Conservation (phyloP, 768 basidiomycete species). For the Sporobolomyces pararoseus region DNA sequence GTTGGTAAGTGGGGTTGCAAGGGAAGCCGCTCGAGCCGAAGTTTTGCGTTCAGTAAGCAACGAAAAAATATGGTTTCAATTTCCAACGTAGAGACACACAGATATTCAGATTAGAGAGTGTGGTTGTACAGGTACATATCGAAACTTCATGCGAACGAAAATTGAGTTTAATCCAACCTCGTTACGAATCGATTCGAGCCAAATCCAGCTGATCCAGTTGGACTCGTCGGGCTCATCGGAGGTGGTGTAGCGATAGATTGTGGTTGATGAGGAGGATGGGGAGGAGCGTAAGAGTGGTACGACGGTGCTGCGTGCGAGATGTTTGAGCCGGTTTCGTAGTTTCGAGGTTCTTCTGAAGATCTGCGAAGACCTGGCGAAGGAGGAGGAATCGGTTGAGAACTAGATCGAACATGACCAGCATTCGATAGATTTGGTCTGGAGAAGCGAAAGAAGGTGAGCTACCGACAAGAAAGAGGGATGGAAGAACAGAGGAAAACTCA, state of each 20-base stretch:
- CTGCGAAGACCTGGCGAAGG: neutral
- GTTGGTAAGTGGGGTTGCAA: too few species aligned
- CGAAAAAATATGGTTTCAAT: too few species aligned
- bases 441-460: neutral
- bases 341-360: neutral
- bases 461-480: neutral
- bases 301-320: slow-evolving; percentile 3
- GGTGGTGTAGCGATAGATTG: neutral
- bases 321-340: neutral
- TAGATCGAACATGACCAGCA: neutral
- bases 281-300: slow-evolving; percentile 2
- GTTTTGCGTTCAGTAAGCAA: too few species aligned
- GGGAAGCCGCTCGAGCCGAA: too few species aligned
- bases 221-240: slow-evolving; percentile 5
- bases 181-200: slow-evolving; percentile 20
- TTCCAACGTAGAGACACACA: too few species aligned
- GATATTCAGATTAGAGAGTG: neutral
- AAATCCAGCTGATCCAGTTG: slow-evolving; percentile 12
- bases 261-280: neutral
- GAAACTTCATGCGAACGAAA: neutral
- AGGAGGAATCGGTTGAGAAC: neutral
- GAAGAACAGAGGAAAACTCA: neutral
- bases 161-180: slow-evolving; percentile 11
- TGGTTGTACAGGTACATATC: neutral
- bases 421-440: neutral